A percentile compares a stretch with the other conserved stretches of the same genome.
phyloP scores from a whole-genome alignment of 2,329 filamentous ascomycete genomes.

The Hypoxylon sp. region DNA sequence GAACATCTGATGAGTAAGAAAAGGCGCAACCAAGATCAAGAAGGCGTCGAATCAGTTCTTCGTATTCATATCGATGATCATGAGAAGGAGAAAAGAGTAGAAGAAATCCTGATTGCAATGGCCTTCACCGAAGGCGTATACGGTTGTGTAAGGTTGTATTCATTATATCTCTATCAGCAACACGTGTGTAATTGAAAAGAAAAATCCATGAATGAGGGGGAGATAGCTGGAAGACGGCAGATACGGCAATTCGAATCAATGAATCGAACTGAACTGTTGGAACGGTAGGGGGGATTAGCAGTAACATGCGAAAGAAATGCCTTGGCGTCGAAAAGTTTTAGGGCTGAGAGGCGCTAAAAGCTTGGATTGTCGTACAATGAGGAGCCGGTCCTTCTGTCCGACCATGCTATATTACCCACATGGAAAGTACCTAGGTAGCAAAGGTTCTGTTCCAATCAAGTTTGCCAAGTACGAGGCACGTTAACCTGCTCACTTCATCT shows the following conservation, averaged over 20 bases:
- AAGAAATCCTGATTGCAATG: background rate
- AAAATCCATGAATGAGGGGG: background rate
- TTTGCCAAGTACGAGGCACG: background rate
- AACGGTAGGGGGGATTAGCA: conserved; percentile 5
- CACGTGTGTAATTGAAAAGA: background rate
- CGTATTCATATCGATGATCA: background rate
- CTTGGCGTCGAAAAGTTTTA: conserved; percentile 36
- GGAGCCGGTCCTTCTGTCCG: conserved; percentile 15
- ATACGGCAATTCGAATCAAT: conserved; percentile 13
- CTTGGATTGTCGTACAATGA: conserved; percentile 11
- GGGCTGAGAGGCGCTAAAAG: conserved; percentile 35
- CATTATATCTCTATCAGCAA: background rate
- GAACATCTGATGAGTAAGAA: conserved; percentile 1
- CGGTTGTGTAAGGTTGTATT: background rate
- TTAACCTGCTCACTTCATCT: background rate
- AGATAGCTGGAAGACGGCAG: conserved; percentile 17
- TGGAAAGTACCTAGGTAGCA: background rate
- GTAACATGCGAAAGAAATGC: conserved; percentile 4
- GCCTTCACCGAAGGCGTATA: conserved; percentile 5
- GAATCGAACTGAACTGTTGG: conserved; percentile 11
- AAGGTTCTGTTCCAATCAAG: background rate
- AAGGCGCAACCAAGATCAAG: background rate
- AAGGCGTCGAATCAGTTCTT: conserved; percentile 4
- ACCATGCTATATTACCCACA: conserved; percentile 10
- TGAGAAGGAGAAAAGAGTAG: background rate